Evolutionary conservation across 345 rosid genomes (phyloP).

Genomic region (Ceriops tagal): DNA sequence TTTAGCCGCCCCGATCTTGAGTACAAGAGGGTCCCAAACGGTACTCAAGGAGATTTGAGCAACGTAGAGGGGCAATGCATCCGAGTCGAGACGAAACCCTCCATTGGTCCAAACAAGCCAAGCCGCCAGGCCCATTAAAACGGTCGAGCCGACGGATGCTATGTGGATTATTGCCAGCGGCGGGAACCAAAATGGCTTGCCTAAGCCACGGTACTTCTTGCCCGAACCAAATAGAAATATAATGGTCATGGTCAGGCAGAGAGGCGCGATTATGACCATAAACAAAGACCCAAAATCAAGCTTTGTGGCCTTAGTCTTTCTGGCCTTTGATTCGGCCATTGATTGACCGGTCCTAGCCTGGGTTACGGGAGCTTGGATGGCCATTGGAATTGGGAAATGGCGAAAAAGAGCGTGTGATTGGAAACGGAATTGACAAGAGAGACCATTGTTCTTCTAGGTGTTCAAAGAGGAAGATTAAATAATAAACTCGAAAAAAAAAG

Average conservation of each 20-base stretch:
- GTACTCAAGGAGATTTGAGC: constrained; percentile 26
- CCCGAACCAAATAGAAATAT: constrained; percentile 37
- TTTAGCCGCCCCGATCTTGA: constrained; percentile 26
- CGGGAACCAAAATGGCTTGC: constrained; percentile 37
- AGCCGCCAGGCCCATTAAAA: constrained; percentile 35
- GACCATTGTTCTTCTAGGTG: no score
- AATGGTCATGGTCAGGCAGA: constrained; percentile 14
- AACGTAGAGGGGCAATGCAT: constrained; percentile 33
- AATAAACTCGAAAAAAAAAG: no score
- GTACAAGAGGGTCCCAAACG: constrained; percentile 41
- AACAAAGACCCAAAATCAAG: constrained; percentile 21
- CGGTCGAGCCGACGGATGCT: constrained; percentile 26
- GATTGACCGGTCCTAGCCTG: background rate
- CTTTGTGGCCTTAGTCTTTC: background rate
- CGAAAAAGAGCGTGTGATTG: no score
- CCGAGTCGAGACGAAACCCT: constrained; percentile 17
- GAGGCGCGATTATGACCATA: constrained; percentile 9
- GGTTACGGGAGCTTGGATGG: background rate
- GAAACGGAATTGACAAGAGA: no score
- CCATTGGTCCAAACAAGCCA: constrained; percentile 39
- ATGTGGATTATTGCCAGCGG: constrained; percentile 27
- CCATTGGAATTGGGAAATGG: background rate
- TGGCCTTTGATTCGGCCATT: background rate
- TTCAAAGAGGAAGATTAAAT: no score
- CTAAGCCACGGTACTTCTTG: constrained; percentile 14